phyloP scores from a whole-genome alignment of 805 yeast species.

The Saturnispora saitoi region DNA sequence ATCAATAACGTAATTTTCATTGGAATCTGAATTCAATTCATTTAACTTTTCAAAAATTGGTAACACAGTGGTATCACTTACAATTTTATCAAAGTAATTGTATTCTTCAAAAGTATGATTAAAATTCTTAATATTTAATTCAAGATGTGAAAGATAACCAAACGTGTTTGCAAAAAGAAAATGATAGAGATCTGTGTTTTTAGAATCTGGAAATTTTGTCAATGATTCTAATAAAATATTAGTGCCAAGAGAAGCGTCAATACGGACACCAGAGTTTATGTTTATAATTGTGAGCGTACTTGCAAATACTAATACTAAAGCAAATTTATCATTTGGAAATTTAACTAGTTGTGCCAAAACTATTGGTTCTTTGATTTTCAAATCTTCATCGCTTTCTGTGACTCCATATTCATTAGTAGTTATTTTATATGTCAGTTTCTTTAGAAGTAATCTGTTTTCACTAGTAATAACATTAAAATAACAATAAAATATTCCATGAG shows the following conservation, averaged over 20 bases:
- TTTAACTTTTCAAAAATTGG: slow-evolving; percentile 16
- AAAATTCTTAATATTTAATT: background rate
- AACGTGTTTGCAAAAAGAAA: slow-evolving; percentile 10
- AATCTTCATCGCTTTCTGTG: background rate
- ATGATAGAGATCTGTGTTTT: background rate
- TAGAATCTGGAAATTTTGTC: slow-evolving; percentile 1
- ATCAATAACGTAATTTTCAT: slow-evolving; percentile 7
- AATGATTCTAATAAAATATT: slow-evolving; percentile 9
- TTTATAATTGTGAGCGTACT: background rate
- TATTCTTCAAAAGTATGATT: background rate
- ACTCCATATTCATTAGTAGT: background rate
- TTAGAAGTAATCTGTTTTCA: slow-evolving; percentile 7
- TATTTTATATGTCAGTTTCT: slow-evolving; percentile 2
- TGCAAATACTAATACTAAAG: background rate
- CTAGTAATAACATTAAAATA: slow-evolving; percentile 11
- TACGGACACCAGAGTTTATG: background rate
- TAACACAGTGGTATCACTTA: background rate
- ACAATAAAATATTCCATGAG: background rate
- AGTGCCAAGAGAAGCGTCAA: background rate
- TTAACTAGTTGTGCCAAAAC: background rate
- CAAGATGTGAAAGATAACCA: slow-evolving; percentile 10
- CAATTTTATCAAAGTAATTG: slow-evolving; percentile 11
- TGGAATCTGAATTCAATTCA: slow-evolving; percentile 6
- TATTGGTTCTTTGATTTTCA: background rate
- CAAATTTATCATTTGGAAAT: background rate